Conservation (phyloP, 257 asterid species). For the Jacaranda copaia region DNA sequence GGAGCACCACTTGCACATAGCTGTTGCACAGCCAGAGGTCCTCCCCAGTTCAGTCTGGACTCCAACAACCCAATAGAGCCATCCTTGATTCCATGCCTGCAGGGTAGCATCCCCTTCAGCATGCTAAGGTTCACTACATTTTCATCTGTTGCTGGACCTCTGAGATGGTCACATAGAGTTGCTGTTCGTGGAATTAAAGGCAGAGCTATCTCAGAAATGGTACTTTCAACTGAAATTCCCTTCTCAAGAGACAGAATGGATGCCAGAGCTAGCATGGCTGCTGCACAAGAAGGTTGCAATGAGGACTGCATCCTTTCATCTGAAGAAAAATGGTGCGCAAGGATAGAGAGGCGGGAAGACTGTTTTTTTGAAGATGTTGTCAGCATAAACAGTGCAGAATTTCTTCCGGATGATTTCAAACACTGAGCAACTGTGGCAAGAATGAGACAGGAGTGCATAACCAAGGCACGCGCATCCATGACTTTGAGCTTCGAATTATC, state of each 20-base stretch:
- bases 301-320: constrained; percentile 79
- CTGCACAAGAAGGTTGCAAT: constrained; percentile 80
- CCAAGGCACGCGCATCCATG: constrained; percentile 63
- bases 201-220: constrained; percentile 84
- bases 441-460: constrained; percentile 80
- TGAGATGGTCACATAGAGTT: constrained; percentile 86
- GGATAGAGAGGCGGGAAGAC: constrained; percentile 75
- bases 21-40: constrained; percentile 96
- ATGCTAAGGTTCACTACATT: constrained; percentile 45
- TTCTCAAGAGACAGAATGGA: constrained; percentile 87
- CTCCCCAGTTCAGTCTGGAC: constrained; percentile 93
- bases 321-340: constrained; percentile 83
- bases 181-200: constrained; percentile 97
- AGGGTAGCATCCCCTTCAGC: constrained; percentile 71
- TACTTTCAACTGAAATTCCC: constrained; percentile 65
- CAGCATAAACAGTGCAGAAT: constrained; percentile 82
- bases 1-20: constrained; percentile 95
- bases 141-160: constrained; percentile 63
- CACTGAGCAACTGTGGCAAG: constrained; percentile 79
- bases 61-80: constrained; percentile 91
- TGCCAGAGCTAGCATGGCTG: constrained; percentile 96
- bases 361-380: constrained; percentile 94
- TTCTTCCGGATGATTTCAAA: constrained; percentile 85
- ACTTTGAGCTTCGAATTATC: constrained; percentile 60
- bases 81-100: constrained; percentile 89